Percentiles rank a stretch among this genome's conserved stretches.
These are phyloP conservation scores for Articulospora tetracladia DNA, from an alignment of 495 filamentous ascomycete species.

Conservation along the genomic window DNA sequence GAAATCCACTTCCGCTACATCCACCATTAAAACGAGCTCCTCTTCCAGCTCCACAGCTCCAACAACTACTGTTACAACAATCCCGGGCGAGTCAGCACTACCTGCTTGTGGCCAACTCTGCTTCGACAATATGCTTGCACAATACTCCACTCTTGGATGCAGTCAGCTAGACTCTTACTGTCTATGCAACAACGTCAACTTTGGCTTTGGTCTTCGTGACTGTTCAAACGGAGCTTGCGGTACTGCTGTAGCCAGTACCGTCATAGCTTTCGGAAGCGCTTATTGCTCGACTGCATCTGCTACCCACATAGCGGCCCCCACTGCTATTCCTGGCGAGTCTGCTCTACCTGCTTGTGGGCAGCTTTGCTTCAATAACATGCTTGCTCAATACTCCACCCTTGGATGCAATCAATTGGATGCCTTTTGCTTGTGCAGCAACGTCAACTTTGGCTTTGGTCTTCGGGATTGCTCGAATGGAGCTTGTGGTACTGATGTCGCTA, in stretches of 20 bases:
- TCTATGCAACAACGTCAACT: slow-evolving; percentile 65
- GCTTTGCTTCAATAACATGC: slow-evolving; percentile 71
- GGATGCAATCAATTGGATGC: slow-evolving; percentile 56
- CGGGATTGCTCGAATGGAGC: slow-evolving; percentile 69
- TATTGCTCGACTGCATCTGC: slow-evolving; percentile 13
- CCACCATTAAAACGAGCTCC: neutral
- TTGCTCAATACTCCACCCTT: slow-evolving; percentile 51
- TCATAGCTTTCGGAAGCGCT: slow-evolving; percentile 11
- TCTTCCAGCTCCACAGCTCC: neutral
- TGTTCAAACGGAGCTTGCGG: slow-evolving; percentile 66
- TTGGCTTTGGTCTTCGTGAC: slow-evolving; percentile 71
- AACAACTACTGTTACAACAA: neutral
- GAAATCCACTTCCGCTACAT: neutral
- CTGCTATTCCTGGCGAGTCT: neutral
- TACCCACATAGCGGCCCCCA: neutral
- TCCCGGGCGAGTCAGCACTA: neutral
- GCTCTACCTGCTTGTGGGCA: slow-evolving; percentile 23
- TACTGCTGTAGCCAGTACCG: slow-evolving; percentile 17
- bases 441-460: slow-evolving; percentile 67
- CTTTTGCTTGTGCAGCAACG: slow-evolving; percentile 64
- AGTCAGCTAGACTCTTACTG: slow-evolving; percentile 51
- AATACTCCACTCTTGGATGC: slow-evolving; percentile 60
- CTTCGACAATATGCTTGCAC: slow-evolving; percentile 64
- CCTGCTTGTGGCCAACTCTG: slow-evolving; percentile 46
- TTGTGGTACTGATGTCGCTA: slow-evolving; percentile 41